Conservation (phyloP, 805 yeast species). For the Naumovozyma castellii region DNA sequence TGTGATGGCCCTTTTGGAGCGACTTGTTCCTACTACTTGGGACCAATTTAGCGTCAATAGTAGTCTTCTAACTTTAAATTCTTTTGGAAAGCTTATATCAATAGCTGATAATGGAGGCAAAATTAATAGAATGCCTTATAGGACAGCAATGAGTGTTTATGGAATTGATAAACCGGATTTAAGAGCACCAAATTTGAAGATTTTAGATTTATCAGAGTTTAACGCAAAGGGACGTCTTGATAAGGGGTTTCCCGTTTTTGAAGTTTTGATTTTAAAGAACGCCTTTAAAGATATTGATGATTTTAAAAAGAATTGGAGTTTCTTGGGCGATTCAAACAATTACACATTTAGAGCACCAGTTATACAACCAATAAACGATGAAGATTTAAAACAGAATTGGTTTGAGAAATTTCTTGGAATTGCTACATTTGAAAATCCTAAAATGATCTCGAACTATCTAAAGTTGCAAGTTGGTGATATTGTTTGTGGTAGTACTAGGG, state of each 20-base stretch:
- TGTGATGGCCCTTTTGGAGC: conserved; percentile 57
- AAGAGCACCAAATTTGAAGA: conserved; percentile 45
- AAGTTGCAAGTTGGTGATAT: conserved; percentile 57
- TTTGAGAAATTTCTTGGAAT: conserved; percentile 23
- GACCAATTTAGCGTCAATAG: conserved; percentile 29
- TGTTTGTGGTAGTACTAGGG: conserved; percentile 69
- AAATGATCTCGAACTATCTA: conserved; percentile 29
- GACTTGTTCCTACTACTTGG: conserved; percentile 51
- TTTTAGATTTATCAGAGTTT: conserved; percentile 39
- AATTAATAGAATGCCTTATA: conserved; percentile 47
- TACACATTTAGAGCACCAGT: conserved; percentile 53
- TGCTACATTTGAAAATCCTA: conserved; percentile 29
- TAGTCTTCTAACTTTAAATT: conserved; percentile 25
- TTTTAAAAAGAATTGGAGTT: conserved; percentile 28
- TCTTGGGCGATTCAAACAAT: conserved; percentile 33
- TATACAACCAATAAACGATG: conserved; percentile 40
- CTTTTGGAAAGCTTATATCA: conserved; percentile 6
- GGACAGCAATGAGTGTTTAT: conserved; percentile 57
- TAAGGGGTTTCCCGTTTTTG: conserved; percentile 56
- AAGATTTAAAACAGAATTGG: conserved; percentile 39
- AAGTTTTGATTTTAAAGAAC: conserved; percentile 54
- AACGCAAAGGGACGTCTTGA: conserved; percentile 31
- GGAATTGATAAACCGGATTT: conserved; percentile 96
- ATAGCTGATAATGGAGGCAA: conserved; percentile 4
- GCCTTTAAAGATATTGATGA: conserved; percentile 32